Evolutionary conservation across 2,329 filamentous ascomycete genomes (phyloP).

Genomic region (Amphichorda felina): DNA sequence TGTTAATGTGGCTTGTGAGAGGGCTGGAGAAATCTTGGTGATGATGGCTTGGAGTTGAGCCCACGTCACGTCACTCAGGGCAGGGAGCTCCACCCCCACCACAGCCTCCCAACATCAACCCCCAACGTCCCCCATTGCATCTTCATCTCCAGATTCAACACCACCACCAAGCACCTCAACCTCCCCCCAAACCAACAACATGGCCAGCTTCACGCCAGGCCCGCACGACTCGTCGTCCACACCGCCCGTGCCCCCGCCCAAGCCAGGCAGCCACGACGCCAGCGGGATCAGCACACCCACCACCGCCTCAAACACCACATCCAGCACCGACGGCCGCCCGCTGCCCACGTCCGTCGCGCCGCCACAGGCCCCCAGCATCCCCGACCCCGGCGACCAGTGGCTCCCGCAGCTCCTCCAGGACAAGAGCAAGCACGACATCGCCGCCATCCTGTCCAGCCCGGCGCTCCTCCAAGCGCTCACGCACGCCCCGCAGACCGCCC

Average conservation of each 20-base stretch:
- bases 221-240: constrained; percentile 11
- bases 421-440: constrained; percentile 76
- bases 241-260: constrained; percentile 61
- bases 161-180: neutral
- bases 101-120: too few relatives aligned
- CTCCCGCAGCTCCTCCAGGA: constrained; percentile 65
- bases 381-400: constrained; percentile 62
- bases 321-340: constrained; percentile 34
- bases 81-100: too few relatives aligned
- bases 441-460: constrained; percentile 52
- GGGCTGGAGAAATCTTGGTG: too few relatives aligned
- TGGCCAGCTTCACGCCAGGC: constrained; percentile 10
- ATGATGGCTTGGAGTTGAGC: too few relatives aligned
- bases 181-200: neutral
- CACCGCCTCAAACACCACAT: constrained; percentile 37
- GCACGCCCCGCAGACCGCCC: constrained; percentile 51
- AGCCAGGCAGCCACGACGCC: constrained; percentile 56
- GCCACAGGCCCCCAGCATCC: constrained; percentile 15
- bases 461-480: constrained; percentile 64
- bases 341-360: constrained; percentile 5
- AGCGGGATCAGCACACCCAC: constrained; percentile 56
- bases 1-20: too few relatives aligned
- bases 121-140: too few relatives aligned
- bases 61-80: too few relatives aligned
- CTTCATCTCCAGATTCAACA: neutral